Evolutionary conservation across 202 grass and related monocot species (phyloP), one percentile per base, ranked within the genome.

Genomic region (Hordeum pubiflorum): DNA sequence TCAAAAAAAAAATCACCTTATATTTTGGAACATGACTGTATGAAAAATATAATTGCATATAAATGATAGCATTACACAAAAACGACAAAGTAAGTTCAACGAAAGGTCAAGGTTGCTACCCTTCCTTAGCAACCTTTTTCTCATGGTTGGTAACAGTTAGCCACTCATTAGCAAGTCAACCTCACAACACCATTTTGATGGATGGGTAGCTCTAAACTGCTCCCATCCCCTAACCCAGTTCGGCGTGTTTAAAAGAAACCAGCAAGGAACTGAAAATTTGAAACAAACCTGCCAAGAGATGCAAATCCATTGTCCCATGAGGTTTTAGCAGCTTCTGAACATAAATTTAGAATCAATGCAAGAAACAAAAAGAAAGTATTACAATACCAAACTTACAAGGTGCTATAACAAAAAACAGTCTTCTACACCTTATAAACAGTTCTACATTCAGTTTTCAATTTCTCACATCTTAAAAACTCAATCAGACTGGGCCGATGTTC

Each of bases 281-380:
- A 54, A 76, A 78, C 86, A 54, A 77, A 98, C 95, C 95, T 94
- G 86, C 60, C 87, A 88, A 98, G 85, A 55, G 94, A 93, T 86
- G 92, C 70, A 60, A 98, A 79, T 63, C 76, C 80, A 84, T 74
- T 80, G 61, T 91, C 82, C 95, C 92, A 93, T 79, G 90, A 88
- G 72, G 79, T 83, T 76, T 90, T 89, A 10, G 68, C 88, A 60
- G 80, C 84, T 76, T 92, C 87, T 75, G 84, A 70, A 69, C 82
- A 90, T 93, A 75, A 88, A 81, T 75, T 46, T 65, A 79, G 29
- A 89, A 79, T 58, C 7, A 86, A 78, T 52, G 33, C 63, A 78
- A 80, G 31, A 55, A 88, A 78, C 9, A 77, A 62, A 72, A 68
- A 33, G 3, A 13, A 70, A 0, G 21, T 74, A 68, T 33, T 86